Conservation (phyloP, 176 grass and related monocot species). For the Bromus sterilis region DNA sequence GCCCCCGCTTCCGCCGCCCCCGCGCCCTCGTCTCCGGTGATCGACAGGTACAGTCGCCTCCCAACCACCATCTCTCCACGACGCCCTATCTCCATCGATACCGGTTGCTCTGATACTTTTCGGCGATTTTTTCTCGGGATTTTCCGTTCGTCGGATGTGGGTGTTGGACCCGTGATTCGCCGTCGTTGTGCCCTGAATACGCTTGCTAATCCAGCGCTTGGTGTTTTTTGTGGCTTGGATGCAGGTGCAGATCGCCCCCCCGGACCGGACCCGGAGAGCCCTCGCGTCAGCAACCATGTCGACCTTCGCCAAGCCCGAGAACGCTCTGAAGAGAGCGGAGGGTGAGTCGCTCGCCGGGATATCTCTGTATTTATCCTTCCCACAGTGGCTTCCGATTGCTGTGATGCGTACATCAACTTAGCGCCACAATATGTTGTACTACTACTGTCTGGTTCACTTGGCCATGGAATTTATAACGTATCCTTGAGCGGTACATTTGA, state of each 20-base stretch:
- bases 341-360: conserved; percentile 35
- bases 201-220: not conserved
- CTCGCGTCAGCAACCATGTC: conserved; percentile 52
- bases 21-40: conserved; percentile 29
- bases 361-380: not conserved
- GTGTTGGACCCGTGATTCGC: no score
- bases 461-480: not conserved
- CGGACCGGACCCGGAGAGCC: no score
- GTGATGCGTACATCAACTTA: not conserved
- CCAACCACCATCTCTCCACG: not conserved
- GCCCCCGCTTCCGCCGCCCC: no score
- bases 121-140: not conserved
- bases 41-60: conserved; percentile 26
- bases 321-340: conserved; percentile 89
- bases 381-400: not conserved
- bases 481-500: not conserved
- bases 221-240: not conserved
- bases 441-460: not conserved
- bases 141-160: not conserved
- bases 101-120: not conserved
- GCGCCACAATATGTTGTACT: not conserved
- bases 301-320: conserved; percentile 91
- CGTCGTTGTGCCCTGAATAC: not conserved
- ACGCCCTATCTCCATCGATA: not conserved
- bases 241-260: conserved; percentile 43